Evolutionary conservation across 202 grass and related monocot genomes (phyloP), one percentile per base, ranked within the genome.

Genomic region (Digitaria exilis): DNA sequence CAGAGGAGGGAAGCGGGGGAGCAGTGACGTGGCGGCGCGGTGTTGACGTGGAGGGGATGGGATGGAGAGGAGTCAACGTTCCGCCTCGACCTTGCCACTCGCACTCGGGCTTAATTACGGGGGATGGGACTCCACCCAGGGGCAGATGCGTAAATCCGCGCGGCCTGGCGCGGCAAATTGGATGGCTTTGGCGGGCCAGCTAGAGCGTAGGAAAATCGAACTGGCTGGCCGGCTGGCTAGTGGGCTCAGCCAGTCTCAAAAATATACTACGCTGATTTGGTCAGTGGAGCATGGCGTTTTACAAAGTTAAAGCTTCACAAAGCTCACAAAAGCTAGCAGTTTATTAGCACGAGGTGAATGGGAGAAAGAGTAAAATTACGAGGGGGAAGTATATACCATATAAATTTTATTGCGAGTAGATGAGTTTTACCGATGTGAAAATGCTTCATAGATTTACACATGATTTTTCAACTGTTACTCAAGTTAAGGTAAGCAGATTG

Each of bases 41-140:
- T 67, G 79, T 72, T 80, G 87, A 84, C 71, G 77, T 89, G 89
- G 55, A 39, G 14, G 26, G 43, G 34, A 26, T 22, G 24, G 65
- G 65, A 4, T 15, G 57, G 13, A 50, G 45, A n/a, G 78, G 46
- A 77, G 89, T 91, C 92, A 91, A 94, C 84, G 81, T 82, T 85
- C 25, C n/a, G 37, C 18, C 64, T 63, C 10, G 26, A 43, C 48
- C 24, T 21, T 74, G 77, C 84, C 91, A 71, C 73, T 39, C 16
- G 26, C 0, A 1, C 41, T 52, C 0, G n/a, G 31, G 62, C 0
- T 18, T 41, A 86, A 80, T 83, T 88, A 94, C 79, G 57, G 39
- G 9, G 7, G 17, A 29, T 9, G 87, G 62, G 17, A 60, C 69
- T 48, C 65, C 54, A 56, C 45, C 13, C 2, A 61, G 50, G 85